These are phyloP conservation scores for Phytophthora boehmeriae DNA, from an alignment of 352 stramenopile species.

Conservation along the genomic window DNA sequence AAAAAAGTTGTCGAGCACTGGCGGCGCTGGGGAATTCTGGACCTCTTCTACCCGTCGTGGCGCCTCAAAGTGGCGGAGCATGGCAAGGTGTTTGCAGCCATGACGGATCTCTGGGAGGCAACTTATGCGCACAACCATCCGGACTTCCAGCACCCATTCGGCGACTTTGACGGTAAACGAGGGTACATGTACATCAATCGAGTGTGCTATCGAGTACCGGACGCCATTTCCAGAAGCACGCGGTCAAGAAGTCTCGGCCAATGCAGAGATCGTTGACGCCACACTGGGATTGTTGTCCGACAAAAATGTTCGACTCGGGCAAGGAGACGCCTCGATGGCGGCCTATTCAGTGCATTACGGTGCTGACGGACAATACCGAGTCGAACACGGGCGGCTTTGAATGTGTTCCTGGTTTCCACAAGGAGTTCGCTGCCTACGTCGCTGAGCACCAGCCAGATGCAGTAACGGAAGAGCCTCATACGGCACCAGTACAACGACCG, in stretches of 20 bases:
- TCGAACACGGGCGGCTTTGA: conserved; percentile 87
- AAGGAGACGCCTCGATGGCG: conserved; percentile 83
- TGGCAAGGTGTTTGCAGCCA: conserved; percentile 72
- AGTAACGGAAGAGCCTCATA: conserved; percentile 15
- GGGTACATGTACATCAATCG: conserved; percentile 91
- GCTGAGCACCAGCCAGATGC: conserved; percentile 22
- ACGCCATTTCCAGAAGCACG: conserved; percentile 68
- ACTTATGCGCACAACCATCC: conserved; percentile 74
- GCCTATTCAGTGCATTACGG: conserved; percentile 90
- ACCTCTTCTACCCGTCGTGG: conserved; percentile 91
- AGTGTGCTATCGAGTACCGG: conserved; percentile 80
- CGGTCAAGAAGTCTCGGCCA: conserved; percentile 66
- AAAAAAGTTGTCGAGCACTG: conserved; percentile 88
- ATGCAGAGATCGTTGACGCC: conserved; percentile 89
- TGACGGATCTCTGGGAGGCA: conserved; percentile 80
- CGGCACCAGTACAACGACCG: conserved; percentile 34
- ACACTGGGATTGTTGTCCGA: conserved; percentile 89
- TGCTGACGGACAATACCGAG: conserved; percentile 74
- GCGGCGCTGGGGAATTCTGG: conserved; percentile 88
- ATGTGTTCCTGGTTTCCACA: conserved; percentile 86
- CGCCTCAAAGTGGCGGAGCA: conserved; percentile 80
- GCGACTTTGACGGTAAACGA: conserved; percentile 65
- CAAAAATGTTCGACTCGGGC: conserved; percentile 66
- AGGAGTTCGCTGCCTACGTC: conserved; percentile 79
- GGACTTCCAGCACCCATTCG: conserved; percentile 75